Conservation (phyloP, 2,329 filamentous ascomycete genomes). For the Aspergillus phoenicis region DNA sequence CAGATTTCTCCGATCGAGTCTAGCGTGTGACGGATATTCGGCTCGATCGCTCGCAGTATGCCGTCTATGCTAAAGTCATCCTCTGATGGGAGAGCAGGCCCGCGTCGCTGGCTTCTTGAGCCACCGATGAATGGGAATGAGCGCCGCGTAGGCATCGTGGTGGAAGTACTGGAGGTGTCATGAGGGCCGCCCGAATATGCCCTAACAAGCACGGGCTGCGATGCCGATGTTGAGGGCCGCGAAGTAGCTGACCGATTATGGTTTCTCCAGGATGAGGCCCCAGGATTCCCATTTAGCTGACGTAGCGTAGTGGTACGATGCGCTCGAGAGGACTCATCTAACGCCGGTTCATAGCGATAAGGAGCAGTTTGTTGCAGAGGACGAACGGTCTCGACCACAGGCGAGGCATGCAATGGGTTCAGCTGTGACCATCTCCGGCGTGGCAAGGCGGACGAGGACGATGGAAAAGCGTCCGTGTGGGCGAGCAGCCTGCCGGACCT, state of each 20-base stretch:
- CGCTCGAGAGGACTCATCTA: conserved; percentile 36
- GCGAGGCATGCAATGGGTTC: conserved; percentile 29
- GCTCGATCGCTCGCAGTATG: conserved; percentile 59
- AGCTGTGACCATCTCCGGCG: conserved; percentile 37
- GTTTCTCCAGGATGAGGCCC: conserved; percentile 29
- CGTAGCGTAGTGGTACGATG: conserved; percentile 36
- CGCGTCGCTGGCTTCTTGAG: conserved; percentile 26
- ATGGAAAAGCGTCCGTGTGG: conserved; percentile 31
- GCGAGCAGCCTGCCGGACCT: conserved; percentile 32
- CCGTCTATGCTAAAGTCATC: conserved; percentile 59
- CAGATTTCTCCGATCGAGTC: conserved; percentile 66
- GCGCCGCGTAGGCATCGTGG: conserved; percentile 38
- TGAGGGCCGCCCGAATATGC: conserved; percentile 45
- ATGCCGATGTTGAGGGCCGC: conserved; percentile 35
- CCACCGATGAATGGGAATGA: conserved; percentile 33
- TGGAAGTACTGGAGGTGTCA: conserved; percentile 26
- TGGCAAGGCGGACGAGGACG: conserved; percentile 34
- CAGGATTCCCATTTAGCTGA: conserved; percentile 35
- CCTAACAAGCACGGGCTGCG: conserved; percentile 49
- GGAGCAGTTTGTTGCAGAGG: conserved; percentile 28
- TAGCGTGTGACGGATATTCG: conserved; percentile 60
- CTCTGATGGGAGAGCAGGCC: conserved; percentile 47
- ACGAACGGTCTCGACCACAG: conserved; percentile 22
- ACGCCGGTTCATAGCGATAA: conserved; percentile 28
- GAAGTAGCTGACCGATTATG: conserved; percentile 18